These are phyloP conservation scores for Penicillium egyptiacum DNA, from an alignment of 495 filamentous ascomycete species.

Conservation along the genomic window DNA sequence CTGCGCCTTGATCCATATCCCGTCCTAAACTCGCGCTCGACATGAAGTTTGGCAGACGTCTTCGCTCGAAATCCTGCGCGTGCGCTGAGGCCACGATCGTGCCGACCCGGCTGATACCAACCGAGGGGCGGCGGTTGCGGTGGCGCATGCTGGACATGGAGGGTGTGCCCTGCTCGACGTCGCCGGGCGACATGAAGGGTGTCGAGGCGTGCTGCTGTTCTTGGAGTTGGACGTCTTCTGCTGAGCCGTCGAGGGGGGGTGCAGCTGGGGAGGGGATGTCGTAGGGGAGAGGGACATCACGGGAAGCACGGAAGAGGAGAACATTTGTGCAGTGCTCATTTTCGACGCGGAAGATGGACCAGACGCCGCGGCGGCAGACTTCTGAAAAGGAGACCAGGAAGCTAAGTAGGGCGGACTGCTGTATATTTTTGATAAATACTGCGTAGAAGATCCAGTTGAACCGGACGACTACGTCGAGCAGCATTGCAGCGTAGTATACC, in stretches of 20 bases:
- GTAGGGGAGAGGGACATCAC: conserved; percentile 82
- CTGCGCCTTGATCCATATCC: conserved; percentile 18
- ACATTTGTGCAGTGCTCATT: conserved; percentile 95
- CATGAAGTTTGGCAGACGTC: conserved; percentile 49
- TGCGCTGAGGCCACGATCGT: conserved; percentile 71
- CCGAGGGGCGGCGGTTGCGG: conserved; percentile 29
- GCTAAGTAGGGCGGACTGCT: conserved; percentile 75
- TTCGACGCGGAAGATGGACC: conserved; percentile 91
- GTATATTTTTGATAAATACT: conserved; percentile 72
- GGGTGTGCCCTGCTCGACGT: conserved; percentile 35
- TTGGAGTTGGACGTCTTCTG: conserved; percentile 31
- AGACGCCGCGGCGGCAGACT: conserved; percentile 77
- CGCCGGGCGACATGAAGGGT: conserved; percentile 26
- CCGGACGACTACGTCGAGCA: conserved; percentile 81
- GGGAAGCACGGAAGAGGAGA: conserved; percentile 73
- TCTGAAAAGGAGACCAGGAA: conserved; percentile 78
- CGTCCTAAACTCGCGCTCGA: conserved; percentile 28
- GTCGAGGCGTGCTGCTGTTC: conserved; percentile 29
- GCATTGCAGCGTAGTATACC: conserved; percentile 83
- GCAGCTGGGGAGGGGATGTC: conserved; percentile 45
- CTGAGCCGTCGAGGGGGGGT: conserved; percentile 25
- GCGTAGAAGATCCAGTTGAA: conserved; percentile 97
- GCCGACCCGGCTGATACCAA: conserved; percentile 51
- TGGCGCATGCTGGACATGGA: conserved; percentile 25
- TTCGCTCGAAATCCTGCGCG: conserved; percentile 83